Evolutionary conservation across 345 rosid genomes (phyloP), one percentile per base, ranked within the genome.

Genomic region (Gossypium arboreum): DNA sequence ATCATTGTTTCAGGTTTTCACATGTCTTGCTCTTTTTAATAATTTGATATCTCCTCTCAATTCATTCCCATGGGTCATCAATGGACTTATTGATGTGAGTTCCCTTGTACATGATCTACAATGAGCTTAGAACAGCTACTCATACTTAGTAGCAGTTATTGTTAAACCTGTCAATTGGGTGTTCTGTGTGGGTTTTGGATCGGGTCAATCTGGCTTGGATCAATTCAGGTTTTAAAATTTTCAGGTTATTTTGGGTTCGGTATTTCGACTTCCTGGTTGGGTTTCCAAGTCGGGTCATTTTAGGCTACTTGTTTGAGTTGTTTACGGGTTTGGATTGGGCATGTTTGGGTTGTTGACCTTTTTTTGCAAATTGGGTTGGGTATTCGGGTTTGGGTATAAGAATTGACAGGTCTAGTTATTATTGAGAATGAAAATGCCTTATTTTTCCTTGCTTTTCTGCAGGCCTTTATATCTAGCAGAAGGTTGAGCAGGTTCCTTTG

Each of bases 11-110:
- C 92, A 94, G 98, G 98, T 92, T 71, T 94, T 92, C 83, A 92
- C 98, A 73, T 94, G 97, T 81, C 89, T 94, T 75, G 97, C 98
- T 60, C 77, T 94, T 77, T 92, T 92, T 77, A 94, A 92, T 80
- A 89, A 81, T 74, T 75, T 94, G 85, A 92, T 94, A 76, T 91
- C 97, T 85, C 98, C 97, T 82, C 86, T 92, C 51, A 94, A 94
- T 83, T 92, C 97, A 51, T 94, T 94, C 81, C 97, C 97, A 41
- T 94, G 97, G 98, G 97, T 92, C 83, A 94, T 94, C 52, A 94
- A 94, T 79, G 98, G 97, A 75, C 81, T 94, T 67, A 89, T 94
- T 80, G 98, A 94, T 75, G 97, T 94, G 87, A 91, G 97, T 83
- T 68, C 7, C 63, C 60, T 34, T 70, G 20, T 69, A 18, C 76